phyloP scores from a whole-genome alignment of 805 yeast genomes.

The Yarrowia keelungensis region DNA sequence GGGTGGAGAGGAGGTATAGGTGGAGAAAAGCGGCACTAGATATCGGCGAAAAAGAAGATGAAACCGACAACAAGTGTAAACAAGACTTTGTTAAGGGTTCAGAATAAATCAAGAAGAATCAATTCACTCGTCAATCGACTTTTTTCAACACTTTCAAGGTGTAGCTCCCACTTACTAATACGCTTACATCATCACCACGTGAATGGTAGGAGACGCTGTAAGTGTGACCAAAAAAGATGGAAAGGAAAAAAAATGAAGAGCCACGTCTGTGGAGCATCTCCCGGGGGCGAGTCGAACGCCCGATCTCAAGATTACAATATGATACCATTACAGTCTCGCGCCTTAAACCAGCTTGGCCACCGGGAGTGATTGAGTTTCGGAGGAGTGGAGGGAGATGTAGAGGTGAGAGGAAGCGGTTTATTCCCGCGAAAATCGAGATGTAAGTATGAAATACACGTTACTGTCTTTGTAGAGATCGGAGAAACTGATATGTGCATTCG shows the following conservation, averaged over 20 bases:
- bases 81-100: no score
- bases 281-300: slow-evolving; percentile 40
- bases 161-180: no score
- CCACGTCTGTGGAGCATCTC: not conserved
- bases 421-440: not conserved
- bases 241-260: not conserved
- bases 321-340: slow-evolving; percentile 40
- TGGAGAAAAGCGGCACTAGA: no score
- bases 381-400: not conserved
- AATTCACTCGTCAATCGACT: no score
- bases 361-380: slow-evolving; percentile 32
- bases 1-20: not conserved
- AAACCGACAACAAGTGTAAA: no score
- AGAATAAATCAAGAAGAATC: no score
- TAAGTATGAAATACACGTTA: no score
- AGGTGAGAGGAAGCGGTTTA: not conserved
- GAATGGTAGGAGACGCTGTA: slow-evolving; percentile 21
- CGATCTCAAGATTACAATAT: slow-evolving; percentile 39
- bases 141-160: no score
- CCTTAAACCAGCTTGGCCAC: slow-evolving; percentile 40
- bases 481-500: no score
- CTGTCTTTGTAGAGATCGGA: no score
- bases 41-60: not conserved
- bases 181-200: no score
- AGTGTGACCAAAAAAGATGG: not conserved